phyloP scores from a whole-genome alignment of 495 filamentous ascomycete genomes.

The Podospora pseudoanserina region DNA sequence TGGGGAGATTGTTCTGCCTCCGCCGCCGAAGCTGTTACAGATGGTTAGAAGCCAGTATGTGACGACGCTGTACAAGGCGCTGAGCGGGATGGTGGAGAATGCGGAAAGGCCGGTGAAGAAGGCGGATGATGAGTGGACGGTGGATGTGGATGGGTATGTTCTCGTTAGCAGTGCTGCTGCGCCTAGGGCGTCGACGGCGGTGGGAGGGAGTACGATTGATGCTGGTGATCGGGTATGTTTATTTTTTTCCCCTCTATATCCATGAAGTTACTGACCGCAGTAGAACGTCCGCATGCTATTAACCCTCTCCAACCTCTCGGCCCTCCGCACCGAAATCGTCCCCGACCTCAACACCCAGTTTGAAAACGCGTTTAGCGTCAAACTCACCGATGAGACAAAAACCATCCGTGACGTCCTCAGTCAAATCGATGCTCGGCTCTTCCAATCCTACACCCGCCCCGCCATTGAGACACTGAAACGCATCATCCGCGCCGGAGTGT shows the following conservation, averaged over 20 bases:
- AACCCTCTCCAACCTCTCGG: constrained; percentile 84
- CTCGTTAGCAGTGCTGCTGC: constrained; percentile 13
- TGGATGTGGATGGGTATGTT: constrained; percentile 45
- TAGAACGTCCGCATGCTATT: constrained; percentile 89
- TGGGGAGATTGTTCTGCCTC: constrained; percentile 73
- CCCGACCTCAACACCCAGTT: constrained; percentile 82
- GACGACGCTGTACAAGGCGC: constrained; percentile 81
- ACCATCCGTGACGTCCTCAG: constrained; percentile 82
- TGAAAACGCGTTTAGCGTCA: constrained; percentile 83
- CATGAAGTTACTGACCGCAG: constrained; percentile 20
- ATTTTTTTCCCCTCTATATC: neutral
- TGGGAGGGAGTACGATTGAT: constrained; percentile 57
- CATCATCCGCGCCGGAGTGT: constrained; percentile 68
- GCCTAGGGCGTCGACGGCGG: constrained; percentile 24
- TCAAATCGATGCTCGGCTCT: constrained; percentile 85
- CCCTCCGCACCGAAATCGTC: constrained; percentile 70
- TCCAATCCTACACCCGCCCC: constrained; percentile 83
- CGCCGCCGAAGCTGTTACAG: constrained; percentile 76
- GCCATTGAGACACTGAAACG: constrained; percentile 57
- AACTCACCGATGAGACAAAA: constrained; percentile 85
- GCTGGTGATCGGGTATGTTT: constrained; percentile 63
- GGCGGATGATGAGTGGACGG: constrained; percentile 55
- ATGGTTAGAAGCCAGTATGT: constrained; percentile 86
- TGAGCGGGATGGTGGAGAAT: constrained; percentile 94
- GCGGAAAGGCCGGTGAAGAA: constrained; percentile 67